Evolutionary conservation across 208 protist genomes (phyloP).

Genomic region (Trypanosoma mega): DNA sequence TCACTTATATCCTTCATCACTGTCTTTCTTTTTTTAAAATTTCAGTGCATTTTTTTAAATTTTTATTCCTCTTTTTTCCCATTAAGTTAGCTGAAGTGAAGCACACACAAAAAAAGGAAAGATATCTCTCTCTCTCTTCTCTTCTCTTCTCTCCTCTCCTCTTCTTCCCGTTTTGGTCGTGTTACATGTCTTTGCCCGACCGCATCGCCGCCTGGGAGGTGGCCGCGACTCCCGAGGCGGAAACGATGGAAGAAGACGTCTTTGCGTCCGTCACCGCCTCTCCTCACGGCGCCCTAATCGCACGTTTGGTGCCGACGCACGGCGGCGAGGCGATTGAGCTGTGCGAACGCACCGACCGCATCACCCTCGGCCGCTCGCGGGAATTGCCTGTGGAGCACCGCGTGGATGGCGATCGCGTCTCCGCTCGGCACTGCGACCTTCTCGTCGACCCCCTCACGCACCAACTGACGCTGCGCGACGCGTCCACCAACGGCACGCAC

Average conservation of each 20-base stretch:
- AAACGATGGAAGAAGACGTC: conserved; percentile 37
- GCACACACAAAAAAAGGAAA: background rate
- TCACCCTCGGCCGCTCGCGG: conserved; percentile 69
- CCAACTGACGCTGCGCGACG: conserved; percentile 52
- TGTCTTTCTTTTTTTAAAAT: no score
- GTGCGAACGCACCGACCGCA: conserved; percentile 35
- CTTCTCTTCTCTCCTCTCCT: background rate
- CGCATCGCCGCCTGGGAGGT: conserved; percentile 25
- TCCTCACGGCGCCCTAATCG: conserved; percentile 61
- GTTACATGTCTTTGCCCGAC: background rate
- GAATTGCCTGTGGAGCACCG: conserved; percentile 59
- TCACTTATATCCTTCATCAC: no score
- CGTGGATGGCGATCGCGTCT: conserved; percentile 56
- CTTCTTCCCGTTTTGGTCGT: no score
- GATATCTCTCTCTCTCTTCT: background rate
- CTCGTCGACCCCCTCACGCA: conserved; percentile 53
- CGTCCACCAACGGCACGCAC: conserved; percentile 80
- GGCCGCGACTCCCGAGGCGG: background rate
- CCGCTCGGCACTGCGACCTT: conserved; percentile 71
- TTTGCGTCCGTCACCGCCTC: conserved; percentile 78
- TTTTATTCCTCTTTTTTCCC: background rate
- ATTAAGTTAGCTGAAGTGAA: background rate
- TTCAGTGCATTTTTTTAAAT: background rate
- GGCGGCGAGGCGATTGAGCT: conserved; percentile 36
- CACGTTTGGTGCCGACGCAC: conserved; percentile 58